phyloP scores from a whole-genome alignment of 352 stramenopile genomes.

The Phytophthora melonis region DNA sequence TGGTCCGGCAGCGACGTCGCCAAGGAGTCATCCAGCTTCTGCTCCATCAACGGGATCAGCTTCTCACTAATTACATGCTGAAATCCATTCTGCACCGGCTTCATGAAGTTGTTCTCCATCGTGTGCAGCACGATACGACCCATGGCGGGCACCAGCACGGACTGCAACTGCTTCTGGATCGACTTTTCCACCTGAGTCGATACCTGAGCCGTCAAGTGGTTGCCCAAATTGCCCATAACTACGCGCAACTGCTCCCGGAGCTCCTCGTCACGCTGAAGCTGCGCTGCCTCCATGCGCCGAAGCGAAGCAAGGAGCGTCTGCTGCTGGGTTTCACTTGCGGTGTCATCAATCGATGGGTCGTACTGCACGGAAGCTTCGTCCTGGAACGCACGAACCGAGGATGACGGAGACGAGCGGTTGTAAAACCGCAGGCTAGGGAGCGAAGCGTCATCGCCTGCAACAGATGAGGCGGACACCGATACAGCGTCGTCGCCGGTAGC shows the following conservation, averaged over 20 bases:
- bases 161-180: slow-evolving; percentile 87
- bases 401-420: slow-evolving; percentile 79
- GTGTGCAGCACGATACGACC: slow-evolving; percentile 88
- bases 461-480: slow-evolving; percentile 49
- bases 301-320: slow-evolving; percentile 65
- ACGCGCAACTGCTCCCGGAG: slow-evolving; percentile 74
- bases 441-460: slow-evolving; percentile 60
- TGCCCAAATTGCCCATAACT: slow-evolving; percentile 66
- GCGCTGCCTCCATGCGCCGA: slow-evolving; percentile 76
- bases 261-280: slow-evolving; percentile 76
- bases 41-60: slow-evolving; percentile 77
- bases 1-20: slow-evolving; percentile 65
- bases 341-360: slow-evolving; percentile 78
- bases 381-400: slow-evolving; percentile 80
- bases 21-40: slow-evolving; percentile 74
- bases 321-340: slow-evolving; percentile 62
- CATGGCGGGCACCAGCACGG: slow-evolving; percentile 83
- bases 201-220: slow-evolving; percentile 66
- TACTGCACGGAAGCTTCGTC: slow-evolving; percentile 79
- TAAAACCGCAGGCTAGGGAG: slow-evolving; percentile 69
- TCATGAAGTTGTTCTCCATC: slow-evolving; percentile 92
- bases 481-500: slow-evolving; percentile 56
- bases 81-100: slow-evolving; percentile 82
- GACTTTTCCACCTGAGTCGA: slow-evolving; percentile 83
- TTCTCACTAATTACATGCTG: slow-evolving; percentile 80